These are phyloP conservation scores for Marsdenia floribunda DNA, from an alignment of 257 asterid species.

Conservation along the genomic window DNA sequence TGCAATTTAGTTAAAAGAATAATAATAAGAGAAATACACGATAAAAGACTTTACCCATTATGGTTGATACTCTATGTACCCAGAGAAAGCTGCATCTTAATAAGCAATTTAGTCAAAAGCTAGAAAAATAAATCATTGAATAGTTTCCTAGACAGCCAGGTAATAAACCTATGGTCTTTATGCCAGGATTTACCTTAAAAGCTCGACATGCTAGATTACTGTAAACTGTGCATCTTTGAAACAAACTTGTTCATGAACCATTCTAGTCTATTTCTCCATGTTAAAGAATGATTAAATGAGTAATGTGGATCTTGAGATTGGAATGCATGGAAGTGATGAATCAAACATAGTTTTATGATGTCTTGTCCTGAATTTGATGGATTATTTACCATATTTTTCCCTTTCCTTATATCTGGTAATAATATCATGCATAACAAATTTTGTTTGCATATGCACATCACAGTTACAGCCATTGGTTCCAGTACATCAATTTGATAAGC, in stretches of 20 bases:
- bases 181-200: background rate
- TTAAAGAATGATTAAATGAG: background rate
- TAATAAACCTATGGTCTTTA: background rate
- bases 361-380: background rate
- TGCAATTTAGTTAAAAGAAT: background rate
- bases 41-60: background rate
- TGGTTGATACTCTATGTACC: background rate
- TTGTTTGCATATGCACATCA: constrained; percentile 12
- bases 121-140: background rate
- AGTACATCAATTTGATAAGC: constrained; percentile 92
- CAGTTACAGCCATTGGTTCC: constrained; percentile 94
- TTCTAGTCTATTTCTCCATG: background rate
- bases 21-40: background rate
- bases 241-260: too few relatives aligned
- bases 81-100: background rate
- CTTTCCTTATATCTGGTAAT: background rate
- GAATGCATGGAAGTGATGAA: background rate
- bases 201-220: background rate
- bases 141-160: background rate
- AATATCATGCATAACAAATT: background rate
- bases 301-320: background rate
- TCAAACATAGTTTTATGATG: background rate
- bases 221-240: background rate
- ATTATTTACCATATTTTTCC: background rate
- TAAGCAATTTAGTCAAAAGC: background rate